Evolutionary conservation across 1,284 basidiomycete species (phyloP).

Genomic region (Afroboletus lepidellus): DNA sequence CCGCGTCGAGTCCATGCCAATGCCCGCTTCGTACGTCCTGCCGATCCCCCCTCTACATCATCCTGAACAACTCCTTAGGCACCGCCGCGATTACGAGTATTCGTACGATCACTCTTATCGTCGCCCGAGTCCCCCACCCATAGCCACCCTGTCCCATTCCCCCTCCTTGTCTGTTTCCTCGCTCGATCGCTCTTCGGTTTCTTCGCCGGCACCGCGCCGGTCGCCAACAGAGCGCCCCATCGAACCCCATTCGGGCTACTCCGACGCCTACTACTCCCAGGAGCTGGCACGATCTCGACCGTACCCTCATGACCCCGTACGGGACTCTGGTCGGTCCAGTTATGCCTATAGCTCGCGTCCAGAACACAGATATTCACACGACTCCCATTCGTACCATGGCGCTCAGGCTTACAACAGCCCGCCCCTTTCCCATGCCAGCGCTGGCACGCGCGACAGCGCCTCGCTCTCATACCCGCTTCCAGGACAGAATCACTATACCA

Average conservation of each 20-base stretch:
- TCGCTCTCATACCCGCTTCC: slow-evolving; percentile 38
- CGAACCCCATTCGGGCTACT: slow-evolving; percentile 29
- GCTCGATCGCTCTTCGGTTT: slow-evolving; percentile 56
- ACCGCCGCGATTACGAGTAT: slow-evolving; percentile 41
- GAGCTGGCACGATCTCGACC: slow-evolving; percentile 34
- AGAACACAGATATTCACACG: slow-evolving; percentile 33
- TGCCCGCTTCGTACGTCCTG: slow-evolving; percentile 32
- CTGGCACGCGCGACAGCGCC: slow-evolving; percentile 23
- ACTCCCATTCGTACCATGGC: slow-evolving; percentile 33
- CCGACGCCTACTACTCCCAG: slow-evolving; percentile 35
- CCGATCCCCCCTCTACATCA: slow-evolving; percentile 11
- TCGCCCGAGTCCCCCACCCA: slow-evolving; percentile 53
- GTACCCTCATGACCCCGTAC: slow-evolving; percentile 37
- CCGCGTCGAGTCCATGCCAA: slow-evolving; percentile 33
- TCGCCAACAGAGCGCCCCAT: slow-evolving; percentile 31
- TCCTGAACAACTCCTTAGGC: slow-evolving; percentile 29
- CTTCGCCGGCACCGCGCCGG: slow-evolving; percentile 50
- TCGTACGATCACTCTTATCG: slow-evolving; percentile 41
- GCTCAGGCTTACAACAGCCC: slow-evolving; percentile 31
- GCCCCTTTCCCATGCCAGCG: slow-evolving; percentile 21
- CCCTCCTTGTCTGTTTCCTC: slow-evolving; percentile 60
- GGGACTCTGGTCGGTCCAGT: slow-evolving; percentile 34
- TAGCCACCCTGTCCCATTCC: slow-evolving; percentile 56
- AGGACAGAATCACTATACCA: slow-evolving; percentile 37
- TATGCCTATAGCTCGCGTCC: slow-evolving; percentile 31